These are phyloP conservation scores for Staphylotrichum longicolle DNA, from an alignment of 495 filamentous ascomycete genomes.

Conservation along the genomic window DNA sequence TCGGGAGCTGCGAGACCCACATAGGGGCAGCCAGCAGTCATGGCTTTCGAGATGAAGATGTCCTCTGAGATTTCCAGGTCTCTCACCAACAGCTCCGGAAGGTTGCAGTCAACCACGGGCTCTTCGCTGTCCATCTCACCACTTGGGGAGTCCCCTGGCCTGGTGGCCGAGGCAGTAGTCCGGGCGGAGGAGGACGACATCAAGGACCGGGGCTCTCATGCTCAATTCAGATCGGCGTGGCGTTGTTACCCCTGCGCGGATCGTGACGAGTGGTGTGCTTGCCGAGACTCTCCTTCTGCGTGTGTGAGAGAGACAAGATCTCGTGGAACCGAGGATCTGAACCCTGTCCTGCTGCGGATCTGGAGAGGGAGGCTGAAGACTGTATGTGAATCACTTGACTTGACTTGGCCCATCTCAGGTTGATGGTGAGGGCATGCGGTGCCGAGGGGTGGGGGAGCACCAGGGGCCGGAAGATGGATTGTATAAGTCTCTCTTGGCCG, in stretches of 20 bases:
- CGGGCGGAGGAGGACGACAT: conserved; percentile 16
- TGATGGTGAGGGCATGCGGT: conserved; percentile 11
- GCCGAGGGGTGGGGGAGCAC: not conserved
- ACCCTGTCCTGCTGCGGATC: conserved; percentile 24
- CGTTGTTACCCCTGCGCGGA: conserved; percentile 29
- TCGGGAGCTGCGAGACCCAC: conserved; percentile 30
- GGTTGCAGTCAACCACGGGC: conserved; percentile 36
- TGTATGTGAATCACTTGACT: conserved; percentile 6
- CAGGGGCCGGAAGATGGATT: not conserved
- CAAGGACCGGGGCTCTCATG: conserved; percentile 24
- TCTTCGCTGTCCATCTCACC: conserved; percentile 23
- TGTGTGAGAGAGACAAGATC: conserved; percentile 22
- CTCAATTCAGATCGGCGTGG: conserved; percentile 29
- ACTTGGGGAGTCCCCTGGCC: not conserved
- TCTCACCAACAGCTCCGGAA: conserved; percentile 46
- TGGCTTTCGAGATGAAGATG: conserved; percentile 40
- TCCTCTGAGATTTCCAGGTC: conserved; percentile 41
- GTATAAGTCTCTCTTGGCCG: conserved; percentile 15
- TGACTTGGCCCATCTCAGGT: conserved; percentile 8
- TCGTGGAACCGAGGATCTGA: conserved; percentile 31
- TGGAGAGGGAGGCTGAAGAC: conserved; percentile 9
- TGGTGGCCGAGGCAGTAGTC: conserved; percentile 2
- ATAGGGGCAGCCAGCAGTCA: conserved; percentile 43
- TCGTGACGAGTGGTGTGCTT: conserved; percentile 21
- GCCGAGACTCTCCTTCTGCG: conserved; percentile 23